Evolutionary conservation across 1,284 basidiomycete species (phyloP).

Genomic region (Tilletia walkeri): DNA sequence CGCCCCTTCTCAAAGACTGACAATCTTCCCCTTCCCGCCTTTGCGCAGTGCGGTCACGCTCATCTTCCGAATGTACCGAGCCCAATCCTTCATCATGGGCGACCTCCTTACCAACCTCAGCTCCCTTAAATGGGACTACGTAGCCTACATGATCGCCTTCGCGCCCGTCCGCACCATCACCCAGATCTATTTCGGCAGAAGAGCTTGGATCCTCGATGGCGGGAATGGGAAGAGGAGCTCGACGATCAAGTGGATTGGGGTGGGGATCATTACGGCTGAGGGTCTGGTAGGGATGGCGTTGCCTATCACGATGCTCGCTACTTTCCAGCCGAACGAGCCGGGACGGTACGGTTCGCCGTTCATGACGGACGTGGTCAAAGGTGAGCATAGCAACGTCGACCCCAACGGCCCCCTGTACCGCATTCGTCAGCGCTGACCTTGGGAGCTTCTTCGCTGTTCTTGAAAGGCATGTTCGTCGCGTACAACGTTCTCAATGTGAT

Average conservation of each 20-base stretch:
- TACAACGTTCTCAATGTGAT: not conserved
- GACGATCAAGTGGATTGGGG: not conserved
- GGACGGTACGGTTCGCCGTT: not conserved
- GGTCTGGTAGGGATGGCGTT: not conserved
- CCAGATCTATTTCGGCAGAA: slow-evolving; percentile 6
- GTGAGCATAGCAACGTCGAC: no score
- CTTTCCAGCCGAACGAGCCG: not conserved
- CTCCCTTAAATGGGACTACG: not conserved
- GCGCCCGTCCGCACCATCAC: slow-evolving; percentile 1
- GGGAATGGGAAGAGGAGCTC: not conserved
- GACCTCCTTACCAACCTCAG: not conserved
- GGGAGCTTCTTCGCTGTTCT: not conserved
- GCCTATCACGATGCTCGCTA: not conserved
- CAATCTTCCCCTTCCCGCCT: not conserved
- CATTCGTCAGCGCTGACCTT: not conserved
- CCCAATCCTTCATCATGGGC: not conserved
- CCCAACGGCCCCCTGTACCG: not conserved
- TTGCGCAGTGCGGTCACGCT: not conserved
- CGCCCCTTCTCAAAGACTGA: no score
- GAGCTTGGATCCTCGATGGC: slow-evolving; percentile 2
- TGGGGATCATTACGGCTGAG: not conserved
- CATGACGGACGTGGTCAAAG: no score
- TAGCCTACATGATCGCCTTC: not conserved
- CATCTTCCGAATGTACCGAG: not conserved
- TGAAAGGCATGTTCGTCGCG: no score